Evolutionary conservation across 2,329 filamentous ascomycete species (phyloP).

Genomic region (Venturia asperata): DNA sequence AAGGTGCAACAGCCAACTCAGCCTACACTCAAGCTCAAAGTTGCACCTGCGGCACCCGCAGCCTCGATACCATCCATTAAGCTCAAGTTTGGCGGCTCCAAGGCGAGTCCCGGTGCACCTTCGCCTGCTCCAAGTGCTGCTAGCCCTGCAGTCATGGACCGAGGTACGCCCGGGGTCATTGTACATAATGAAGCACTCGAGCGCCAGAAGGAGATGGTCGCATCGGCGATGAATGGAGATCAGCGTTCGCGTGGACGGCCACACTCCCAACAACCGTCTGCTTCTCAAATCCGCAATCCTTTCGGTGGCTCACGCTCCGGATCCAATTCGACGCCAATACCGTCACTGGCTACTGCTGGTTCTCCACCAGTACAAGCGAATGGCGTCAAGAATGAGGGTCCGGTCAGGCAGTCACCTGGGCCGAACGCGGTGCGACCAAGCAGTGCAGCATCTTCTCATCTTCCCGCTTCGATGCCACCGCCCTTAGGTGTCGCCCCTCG

Average conservation of each 20-base stretch:
- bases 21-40: conserved; percentile 75
- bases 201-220: conserved; percentile 46
- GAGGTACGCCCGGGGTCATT: conserved; percentile 43
- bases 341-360: conserved; percentile 31
- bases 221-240: conserved; percentile 42
- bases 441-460: conserved; percentile 32
- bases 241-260: conserved; percentile 21
- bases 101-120: conserved; percentile 32
- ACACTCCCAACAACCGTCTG: conserved; percentile 23
- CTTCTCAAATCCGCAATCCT: conserved; percentile 26
- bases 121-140: conserved; percentile 29
- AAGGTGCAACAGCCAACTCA: conserved; percentile 64
- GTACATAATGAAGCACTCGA: conserved; percentile 49
- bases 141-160: conserved; percentile 35
- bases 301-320: conserved; percentile 25
- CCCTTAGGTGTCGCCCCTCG: conserved; percentile 31
- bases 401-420: conserved; percentile 37
- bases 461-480: conserved; percentile 33
- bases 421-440: conserved; percentile 33
- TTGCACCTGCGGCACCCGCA: conserved; percentile 24
- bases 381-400: conserved; percentile 36
- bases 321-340: conserved; percentile 22
- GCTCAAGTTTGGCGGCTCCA: conserved; percentile 54
- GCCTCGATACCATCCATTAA: conserved; percentile 49
- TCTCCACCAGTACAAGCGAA: conserved; percentile 31